Evolutionary conservation across 2,329 filamentous ascomycete species (phyloP), one percentile per base, ranked within the genome.

Genomic region (Zopfia rhizophila): DNA sequence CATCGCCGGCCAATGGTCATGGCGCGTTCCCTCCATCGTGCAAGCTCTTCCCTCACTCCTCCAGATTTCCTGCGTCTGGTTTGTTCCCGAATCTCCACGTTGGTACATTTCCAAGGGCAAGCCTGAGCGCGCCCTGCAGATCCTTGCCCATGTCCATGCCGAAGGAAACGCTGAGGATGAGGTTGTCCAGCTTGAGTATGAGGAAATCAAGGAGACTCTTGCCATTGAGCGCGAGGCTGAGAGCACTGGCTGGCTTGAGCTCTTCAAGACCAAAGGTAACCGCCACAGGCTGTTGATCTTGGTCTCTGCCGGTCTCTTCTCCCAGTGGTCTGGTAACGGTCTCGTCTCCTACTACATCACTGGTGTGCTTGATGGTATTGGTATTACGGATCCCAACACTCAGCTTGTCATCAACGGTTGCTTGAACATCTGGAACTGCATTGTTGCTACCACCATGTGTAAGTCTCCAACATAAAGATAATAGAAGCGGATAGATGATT

Each of bases 81-180:
- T 60, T 36, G 74, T 83, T 4, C 83, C 84, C 0, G 85, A 87
- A 51, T 83, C 78, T 0, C 84, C 84, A 1, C 76, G 84, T 50
- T 86, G 82, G 82, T 80, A 87, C 16, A 75, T 86, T 53, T 77
- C 78, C 61, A 83, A 84, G 69, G 83, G 85, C 57, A 78, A 79
- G 14, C 74, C 80, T 48, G 81, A 84, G 13, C 77, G 85, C 56
- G 85, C 85, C 6, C 73, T 85, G 7, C 66, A 73, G 1, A 78
- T 85, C 3, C 74, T 88, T 3, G 77, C 81, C 37, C 79, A 83
- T 55, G 81, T 84, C 54, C 85, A 88, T 58, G 83, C 78, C 12
- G 81, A 82, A 12, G 83, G 83, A 74, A 83, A 60, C 64, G 60
- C 39, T 7, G 36, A 51, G 13, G 49, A 55, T 14, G 48, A 51